These are phyloP conservation scores for Lenzites betulinus DNA, from an alignment of 768 basidiomycete species.

Conservation along the genomic window DNA sequence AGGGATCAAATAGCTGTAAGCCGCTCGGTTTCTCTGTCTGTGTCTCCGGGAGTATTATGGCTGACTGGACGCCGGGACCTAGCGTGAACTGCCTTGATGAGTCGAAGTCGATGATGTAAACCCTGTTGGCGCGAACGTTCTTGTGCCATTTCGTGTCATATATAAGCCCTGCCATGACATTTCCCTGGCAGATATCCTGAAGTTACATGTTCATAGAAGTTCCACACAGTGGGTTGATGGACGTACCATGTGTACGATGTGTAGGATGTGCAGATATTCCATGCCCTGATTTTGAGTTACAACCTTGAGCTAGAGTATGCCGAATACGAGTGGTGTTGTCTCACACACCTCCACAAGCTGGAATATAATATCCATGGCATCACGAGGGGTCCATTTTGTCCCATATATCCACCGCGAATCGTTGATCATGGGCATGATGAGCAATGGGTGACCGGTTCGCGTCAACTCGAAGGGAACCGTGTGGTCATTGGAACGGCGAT, in stretches of 20 bases:
- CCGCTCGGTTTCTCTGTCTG: not conserved
- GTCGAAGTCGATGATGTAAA: slow-evolving; percentile 15
- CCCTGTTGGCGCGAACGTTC: not conserved
- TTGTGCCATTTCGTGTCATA: not conserved
- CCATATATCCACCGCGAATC: not conserved
- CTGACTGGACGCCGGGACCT: not conserved
- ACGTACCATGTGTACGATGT: not conserved
- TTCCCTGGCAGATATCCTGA: not conserved
- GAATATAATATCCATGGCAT: too few species aligned
- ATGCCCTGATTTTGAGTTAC: not conserved
- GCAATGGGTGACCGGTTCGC: not conserved
- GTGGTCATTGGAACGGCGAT: not conserved
- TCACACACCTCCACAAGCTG: not conserved
- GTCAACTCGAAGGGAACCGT: not conserved
- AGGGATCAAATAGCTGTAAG: slow-evolving; percentile 6
- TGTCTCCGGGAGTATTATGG: not conserved
- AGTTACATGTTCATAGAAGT: too few species aligned
- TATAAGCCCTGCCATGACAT: not conserved
- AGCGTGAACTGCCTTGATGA: not conserved
- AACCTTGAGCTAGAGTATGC: not conserved
- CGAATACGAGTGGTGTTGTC: not conserved
- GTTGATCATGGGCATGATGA: not conserved
- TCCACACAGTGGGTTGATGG: not conserved
- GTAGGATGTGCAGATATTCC: not conserved
- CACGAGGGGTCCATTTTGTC: not conserved